A percentile compares a stretch with the other conserved stretches of the same genome.
Conservation (phyloP, 1,284 basidiomycete genomes). For the Microbotryum violaceum region DNA sequence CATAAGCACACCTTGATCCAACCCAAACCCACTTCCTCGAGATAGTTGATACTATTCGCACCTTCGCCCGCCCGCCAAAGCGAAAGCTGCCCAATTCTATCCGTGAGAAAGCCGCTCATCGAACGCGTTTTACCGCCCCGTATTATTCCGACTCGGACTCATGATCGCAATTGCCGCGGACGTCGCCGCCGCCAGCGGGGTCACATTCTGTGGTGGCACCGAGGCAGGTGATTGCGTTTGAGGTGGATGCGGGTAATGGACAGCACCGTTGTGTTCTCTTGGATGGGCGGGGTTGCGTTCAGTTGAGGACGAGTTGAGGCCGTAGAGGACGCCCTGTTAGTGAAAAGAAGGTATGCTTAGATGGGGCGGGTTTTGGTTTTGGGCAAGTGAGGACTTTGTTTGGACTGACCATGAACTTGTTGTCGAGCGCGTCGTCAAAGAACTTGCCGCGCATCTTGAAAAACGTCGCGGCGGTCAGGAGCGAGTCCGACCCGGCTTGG, state of each 20-base stretch:
- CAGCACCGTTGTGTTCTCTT: constrained; percentile 28
- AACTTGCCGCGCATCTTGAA: constrained; percentile 91
- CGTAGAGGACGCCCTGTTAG: constrained; percentile 28
- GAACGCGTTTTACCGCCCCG: too few relatives aligned
- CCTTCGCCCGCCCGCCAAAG: too few relatives aligned
- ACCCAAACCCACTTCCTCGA: too few relatives aligned
- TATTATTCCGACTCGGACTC: constrained; percentile 10
- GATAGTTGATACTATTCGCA: too few relatives aligned
- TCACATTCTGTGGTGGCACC: constrained; percentile 10
- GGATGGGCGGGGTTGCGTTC: constrained; percentile 11
- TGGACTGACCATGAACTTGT: constrained; percentile 26
- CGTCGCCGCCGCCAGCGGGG: constrained; percentile 16
- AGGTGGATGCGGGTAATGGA: constrained; percentile 25
- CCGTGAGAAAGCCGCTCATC: too few relatives aligned
- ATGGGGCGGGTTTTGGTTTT: too few relatives aligned
- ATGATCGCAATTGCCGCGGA: constrained; percentile 19
- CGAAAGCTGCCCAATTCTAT: too few relatives aligned
- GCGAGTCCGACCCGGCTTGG: constrained; percentile 91
- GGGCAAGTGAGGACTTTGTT: too few relatives aligned
- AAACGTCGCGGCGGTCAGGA: constrained; percentile 86
- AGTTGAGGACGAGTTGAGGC: constrained; percentile 23
- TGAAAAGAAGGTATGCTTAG: not conserved
- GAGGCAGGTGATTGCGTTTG: not conserved
- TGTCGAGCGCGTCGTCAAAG: constrained; percentile 75
- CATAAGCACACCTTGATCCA: too few relatives aligned